phyloP scores from a whole-genome alignment of 768 basidiomycete species.

The Tylopilus subfusipes region DNA sequence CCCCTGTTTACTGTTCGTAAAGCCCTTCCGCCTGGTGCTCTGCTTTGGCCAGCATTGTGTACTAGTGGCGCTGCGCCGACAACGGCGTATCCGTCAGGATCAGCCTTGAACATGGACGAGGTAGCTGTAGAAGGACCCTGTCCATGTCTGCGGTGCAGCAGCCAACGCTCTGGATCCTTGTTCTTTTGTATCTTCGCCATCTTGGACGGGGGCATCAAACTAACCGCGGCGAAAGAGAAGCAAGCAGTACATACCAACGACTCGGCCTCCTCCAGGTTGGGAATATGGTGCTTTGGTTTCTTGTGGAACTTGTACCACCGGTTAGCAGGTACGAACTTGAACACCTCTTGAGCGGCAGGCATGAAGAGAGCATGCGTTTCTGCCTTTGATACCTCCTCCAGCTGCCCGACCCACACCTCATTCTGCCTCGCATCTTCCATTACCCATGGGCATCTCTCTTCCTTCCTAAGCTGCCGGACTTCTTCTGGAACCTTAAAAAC shows the following conservation, averaged over 20 bases:
- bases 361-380: constrained; percentile 81
- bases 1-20: constrained; percentile 70
- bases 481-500: constrained; percentile 81
- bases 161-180: constrained; percentile 71
- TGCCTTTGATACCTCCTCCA: constrained; percentile 72
- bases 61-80: constrained; percentile 45
- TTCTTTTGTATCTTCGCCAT: constrained; percentile 58
- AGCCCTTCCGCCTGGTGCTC: constrained; percentile 65
- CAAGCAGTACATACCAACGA: constrained; percentile 47
- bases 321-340: constrained; percentile 85
- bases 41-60: constrained; percentile 48
- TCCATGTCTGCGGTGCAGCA: constrained; percentile 57
- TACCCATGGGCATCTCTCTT: constrained; percentile 91
- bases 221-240: background rate
- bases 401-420: constrained; percentile 77
- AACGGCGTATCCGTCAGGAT: constrained; percentile 46
- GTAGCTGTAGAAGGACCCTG: constrained; percentile 59
- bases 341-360: constrained; percentile 75
- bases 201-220: constrained; percentile 9
- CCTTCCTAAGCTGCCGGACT: constrained; percentile 70
- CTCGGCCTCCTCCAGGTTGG: constrained; percentile 64
- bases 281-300: constrained; percentile 70
- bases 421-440: constrained; percentile 73
- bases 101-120: constrained; percentile 65
- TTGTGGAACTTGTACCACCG: constrained; percentile 94